Conservation (phyloP, 2,329 filamentous ascomycete species). For the Hysterium pulicare region DNA sequence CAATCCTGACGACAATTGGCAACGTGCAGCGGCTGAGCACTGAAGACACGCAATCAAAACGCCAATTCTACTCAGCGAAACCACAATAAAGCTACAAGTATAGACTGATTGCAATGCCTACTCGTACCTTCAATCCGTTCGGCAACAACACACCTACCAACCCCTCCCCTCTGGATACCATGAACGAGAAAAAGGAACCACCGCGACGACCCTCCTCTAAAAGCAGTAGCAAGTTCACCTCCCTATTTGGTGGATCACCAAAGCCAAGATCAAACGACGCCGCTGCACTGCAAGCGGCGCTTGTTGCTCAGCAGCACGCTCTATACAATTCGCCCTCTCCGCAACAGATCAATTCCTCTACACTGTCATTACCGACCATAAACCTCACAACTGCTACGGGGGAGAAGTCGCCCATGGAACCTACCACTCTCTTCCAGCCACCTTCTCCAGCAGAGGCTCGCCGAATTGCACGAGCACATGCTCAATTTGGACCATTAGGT, state of each 20-base stretch:
- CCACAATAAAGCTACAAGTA: neutral
- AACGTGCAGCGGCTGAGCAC: neutral
- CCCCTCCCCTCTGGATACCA: constrained; percentile 48
- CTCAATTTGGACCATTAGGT: constrained; percentile 85
- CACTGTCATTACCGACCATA: constrained; percentile 81
- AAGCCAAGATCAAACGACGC: constrained; percentile 62
- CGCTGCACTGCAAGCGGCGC: constrained; percentile 64
- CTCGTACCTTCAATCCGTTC: constrained; percentile 59
- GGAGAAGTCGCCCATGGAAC: constrained; percentile 70
- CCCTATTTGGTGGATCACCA: constrained; percentile 78
- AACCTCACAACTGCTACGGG: constrained; percentile 83
- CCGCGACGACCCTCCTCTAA: constrained; percentile 54
- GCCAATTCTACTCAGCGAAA: neutral
- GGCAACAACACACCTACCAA: constrained; percentile 50
- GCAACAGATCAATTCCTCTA: constrained; percentile 66
- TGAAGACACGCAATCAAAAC: neutral
- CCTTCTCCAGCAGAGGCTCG: constrained; percentile 79
- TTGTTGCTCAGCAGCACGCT: constrained; percentile 55
- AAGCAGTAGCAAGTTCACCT: constrained; percentile 68
- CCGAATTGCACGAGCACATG: constrained; percentile 71
- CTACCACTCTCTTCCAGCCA: constrained; percentile 80
- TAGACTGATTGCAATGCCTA: constrained; percentile 52
- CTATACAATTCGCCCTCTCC: constrained; percentile 63
- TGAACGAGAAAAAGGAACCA: constrained; percentile 54
- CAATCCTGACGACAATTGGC: neutral